Evolutionary conservation across 2,329 filamentous ascomycete genomes (phyloP).

Genomic region (Keithomyces neogunnii): DNA sequence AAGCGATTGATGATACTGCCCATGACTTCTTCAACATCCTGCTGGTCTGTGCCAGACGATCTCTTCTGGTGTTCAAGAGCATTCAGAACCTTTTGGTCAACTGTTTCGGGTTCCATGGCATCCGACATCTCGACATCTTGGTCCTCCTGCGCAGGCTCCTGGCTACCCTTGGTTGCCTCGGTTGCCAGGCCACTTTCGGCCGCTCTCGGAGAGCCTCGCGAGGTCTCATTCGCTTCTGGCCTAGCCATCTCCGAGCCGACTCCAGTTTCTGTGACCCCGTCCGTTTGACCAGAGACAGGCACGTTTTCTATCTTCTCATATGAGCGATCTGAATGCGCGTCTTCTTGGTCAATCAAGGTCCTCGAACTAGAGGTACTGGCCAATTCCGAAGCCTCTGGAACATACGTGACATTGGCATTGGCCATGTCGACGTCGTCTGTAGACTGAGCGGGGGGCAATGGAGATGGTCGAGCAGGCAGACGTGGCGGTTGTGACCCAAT

Average conservation of each 20-base stretch:
- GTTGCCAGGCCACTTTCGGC: background rate
- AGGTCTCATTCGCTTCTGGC: background rate
- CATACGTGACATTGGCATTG: slow-evolving; percentile 21
- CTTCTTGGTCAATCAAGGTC: slow-evolving; percentile 39
- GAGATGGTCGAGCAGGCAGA: slow-evolving; percentile 39
- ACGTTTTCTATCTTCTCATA: slow-evolving; percentile 24
- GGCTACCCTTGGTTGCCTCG: background rate
- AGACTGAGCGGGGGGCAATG: slow-evolving; percentile 23
- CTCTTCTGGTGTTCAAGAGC: slow-evolving; percentile 37
- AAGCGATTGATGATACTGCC: slow-evolving; percentile 84
- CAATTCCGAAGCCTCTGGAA: slow-evolving; percentile 25
- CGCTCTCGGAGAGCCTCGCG: background rate
- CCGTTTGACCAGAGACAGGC: slow-evolving; percentile 7
- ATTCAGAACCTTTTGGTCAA: slow-evolving; percentile 37
- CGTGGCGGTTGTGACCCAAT: slow-evolving; percentile 32
- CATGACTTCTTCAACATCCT: slow-evolving; percentile 95
- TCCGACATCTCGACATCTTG: slow-evolving; percentile 22
- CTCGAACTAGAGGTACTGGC: slow-evolving; percentile 41
- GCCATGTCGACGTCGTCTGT: slow-evolving; percentile 26
- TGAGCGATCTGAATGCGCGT: slow-evolving; percentile 26
- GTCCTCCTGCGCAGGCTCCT: slow-evolving; percentile 2
- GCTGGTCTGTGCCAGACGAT: slow-evolving; percentile 58
- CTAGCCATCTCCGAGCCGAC: background rate
- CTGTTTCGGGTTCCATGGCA: slow-evolving; percentile 22
- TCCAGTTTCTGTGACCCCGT: slow-evolving; percentile 10